These are phyloP conservation scores for Penicillium sp. DNA, from an alignment of 2,329 filamentous ascomycete species.

Conservation along the genomic window DNA sequence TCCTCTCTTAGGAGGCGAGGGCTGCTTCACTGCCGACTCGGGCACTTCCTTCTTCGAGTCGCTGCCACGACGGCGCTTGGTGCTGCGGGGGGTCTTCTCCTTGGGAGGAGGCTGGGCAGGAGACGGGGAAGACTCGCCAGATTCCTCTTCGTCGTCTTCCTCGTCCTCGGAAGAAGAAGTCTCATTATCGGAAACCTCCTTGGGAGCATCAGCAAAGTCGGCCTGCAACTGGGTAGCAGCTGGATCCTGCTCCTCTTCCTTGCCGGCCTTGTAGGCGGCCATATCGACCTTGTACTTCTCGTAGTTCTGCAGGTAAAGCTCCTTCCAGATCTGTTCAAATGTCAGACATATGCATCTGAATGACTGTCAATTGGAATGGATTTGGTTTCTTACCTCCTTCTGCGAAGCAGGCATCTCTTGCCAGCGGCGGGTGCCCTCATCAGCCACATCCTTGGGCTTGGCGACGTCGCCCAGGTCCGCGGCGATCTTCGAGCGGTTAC, in stretches of 20 bases:
- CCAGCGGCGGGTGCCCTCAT: slow-evolving; percentile 86
- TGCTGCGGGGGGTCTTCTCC: slow-evolving; percentile 43
- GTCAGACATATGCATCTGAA: not conserved
- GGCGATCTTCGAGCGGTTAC: slow-evolving; percentile 79
- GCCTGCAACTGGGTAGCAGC: slow-evolving; percentile 44
- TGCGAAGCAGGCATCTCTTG: slow-evolving; percentile 70
- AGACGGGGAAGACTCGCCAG: slow-evolving; percentile 24
- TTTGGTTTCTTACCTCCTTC: slow-evolving; percentile 58
- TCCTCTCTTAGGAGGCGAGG: slow-evolving; percentile 19
- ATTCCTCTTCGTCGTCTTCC: slow-evolving; percentile 17
- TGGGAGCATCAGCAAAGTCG: slow-evolving; percentile 38
- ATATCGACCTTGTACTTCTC: slow-evolving; percentile 58
- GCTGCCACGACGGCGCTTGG: slow-evolving; percentile 45
- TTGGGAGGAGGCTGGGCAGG: slow-evolving; percentile 40
- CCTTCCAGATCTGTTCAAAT: slow-evolving; percentile 51
- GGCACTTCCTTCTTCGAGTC: slow-evolving; percentile 39
- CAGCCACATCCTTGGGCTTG: slow-evolving; percentile 82
- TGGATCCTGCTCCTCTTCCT: slow-evolving; percentile 45
- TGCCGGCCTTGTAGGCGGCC: slow-evolving; percentile 56
- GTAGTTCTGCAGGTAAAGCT: slow-evolving; percentile 59
- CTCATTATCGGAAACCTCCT: slow-evolving; percentile 7
- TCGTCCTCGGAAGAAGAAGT: slow-evolving; percentile 16
- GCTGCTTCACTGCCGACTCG: slow-evolving; percentile 28
- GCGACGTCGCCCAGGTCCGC: slow-evolving; percentile 72
- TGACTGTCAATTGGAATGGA: not conserved